These are phyloP conservation scores for Saccharomyces eubayanus DNA, from an alignment of 805 yeast genomes.

Conservation along the genomic window DNA sequence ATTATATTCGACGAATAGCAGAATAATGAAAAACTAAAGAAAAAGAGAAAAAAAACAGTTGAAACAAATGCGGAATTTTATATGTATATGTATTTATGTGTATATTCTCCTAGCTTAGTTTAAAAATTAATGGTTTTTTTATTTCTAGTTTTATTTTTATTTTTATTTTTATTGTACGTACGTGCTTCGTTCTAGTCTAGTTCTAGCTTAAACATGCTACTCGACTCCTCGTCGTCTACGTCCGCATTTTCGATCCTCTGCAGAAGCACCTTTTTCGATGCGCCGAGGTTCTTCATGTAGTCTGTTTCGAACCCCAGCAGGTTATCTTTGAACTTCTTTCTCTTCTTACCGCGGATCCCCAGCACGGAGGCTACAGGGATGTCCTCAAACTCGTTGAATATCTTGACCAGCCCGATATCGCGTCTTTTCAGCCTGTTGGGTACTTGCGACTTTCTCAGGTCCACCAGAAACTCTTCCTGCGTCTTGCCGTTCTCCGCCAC, in stretches of 20 bases:
- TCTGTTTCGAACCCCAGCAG: slow-evolving; percentile 31
- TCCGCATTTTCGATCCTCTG: not conserved
- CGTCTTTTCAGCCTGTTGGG: slow-evolving; percentile 17
- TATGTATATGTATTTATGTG: not conserved
- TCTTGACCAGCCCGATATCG: slow-evolving; percentile 27
- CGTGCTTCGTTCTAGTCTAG: not conserved
- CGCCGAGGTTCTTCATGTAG: slow-evolving; percentile 17
- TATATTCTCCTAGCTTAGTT: not conserved
- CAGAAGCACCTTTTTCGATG: slow-evolving; percentile 18
- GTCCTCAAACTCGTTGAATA: slow-evolving; percentile 30
- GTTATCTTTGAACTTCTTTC: slow-evolving; percentile 27
- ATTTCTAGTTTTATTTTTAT: not conserved
- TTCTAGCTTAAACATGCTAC: not conserved
- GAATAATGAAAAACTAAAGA: not conserved
- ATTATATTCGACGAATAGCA: not conserved
- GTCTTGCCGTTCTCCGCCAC: slow-evolving; percentile 8
- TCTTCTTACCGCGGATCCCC: slow-evolving; percentile 32
- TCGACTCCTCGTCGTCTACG: not conserved
- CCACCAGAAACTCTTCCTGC: slow-evolving; percentile 19
- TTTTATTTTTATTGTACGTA: not conserved
- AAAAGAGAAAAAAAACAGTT: not conserved
- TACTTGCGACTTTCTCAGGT: slow-evolving; percentile 18
- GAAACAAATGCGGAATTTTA: not conserved
- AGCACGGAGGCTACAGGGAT: slow-evolving; percentile 30
- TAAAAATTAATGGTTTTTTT: not conserved